Percentiles rank a stretch among this genome's conserved stretches.
phyloP scores from a whole-genome alignment of 768 basidiomycete genomes.

The Neoboletus subvelutipes region DNA sequence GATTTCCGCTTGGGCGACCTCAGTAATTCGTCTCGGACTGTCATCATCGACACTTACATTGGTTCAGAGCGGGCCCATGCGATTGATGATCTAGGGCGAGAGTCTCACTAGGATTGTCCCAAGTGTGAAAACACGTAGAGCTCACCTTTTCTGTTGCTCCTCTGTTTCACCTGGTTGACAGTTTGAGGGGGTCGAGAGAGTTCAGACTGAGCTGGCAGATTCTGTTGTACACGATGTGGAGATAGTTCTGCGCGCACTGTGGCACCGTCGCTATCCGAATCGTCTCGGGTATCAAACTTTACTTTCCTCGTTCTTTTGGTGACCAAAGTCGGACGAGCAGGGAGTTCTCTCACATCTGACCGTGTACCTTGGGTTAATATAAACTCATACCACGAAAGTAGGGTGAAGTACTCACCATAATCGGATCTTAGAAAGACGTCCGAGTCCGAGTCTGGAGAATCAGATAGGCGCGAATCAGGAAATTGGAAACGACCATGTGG shows the following conservation, averaged over 20 bases:
- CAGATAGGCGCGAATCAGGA: neutral
- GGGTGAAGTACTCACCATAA: neutral
- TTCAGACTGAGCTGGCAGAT: neutral
- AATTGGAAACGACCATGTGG: neutral
- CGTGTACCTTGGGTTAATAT: neutral
- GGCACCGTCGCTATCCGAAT: slow-evolving; percentile 15
- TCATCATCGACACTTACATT: slow-evolving; percentile 11
- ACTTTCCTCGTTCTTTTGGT: slow-evolving; percentile 14
- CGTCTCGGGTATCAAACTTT: slow-evolving; percentile 10
- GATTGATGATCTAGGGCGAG: slow-evolving; percentile 9
- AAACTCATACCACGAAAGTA: neutral
- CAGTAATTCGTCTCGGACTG: neutral
- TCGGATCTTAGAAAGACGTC: neutral
- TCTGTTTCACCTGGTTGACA: neutral
- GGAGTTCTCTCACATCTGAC: slow-evolving; percentile 5
- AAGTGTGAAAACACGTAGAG: neutral
- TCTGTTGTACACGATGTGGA: slow-evolving; percentile 3
- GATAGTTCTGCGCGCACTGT: slow-evolving; percentile 12
- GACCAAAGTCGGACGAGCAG: neutral
- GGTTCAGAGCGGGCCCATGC: slow-evolving; percentile 1
- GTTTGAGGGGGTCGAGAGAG: neutral
- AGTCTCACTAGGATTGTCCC: neutral
- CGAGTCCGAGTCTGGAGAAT: slow-evolving; percentile 20
- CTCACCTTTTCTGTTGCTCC: slow-evolving; percentile 10
- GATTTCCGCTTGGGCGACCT: slow-evolving; percentile 13